Evolutionary conservation across 2,329 filamentous ascomycete species (phyloP), one percentile per base, ranked within the genome.

Genomic region (Aureobasidium zeae): DNA sequence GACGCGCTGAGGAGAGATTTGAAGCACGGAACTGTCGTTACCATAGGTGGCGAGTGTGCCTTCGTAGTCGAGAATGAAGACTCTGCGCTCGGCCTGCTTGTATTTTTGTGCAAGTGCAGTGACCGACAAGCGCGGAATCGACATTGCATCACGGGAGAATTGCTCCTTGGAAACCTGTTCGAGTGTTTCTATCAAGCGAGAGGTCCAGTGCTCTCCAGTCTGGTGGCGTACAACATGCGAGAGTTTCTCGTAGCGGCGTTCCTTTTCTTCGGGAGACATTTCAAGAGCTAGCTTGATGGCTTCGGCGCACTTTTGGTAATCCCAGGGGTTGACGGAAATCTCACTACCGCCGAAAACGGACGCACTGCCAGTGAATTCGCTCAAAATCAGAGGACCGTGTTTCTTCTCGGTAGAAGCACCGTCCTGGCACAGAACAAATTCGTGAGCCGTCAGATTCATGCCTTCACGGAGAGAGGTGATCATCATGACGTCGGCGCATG

Each of bases 391-490:
- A 1, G 87, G 88, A 2, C 86, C 86, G 56, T 91, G 79, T 63
- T 86, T 88, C 67, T 87, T 87, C 63, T 86, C 84, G 49, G 76
- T 66, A 39, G 73, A 71, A 52, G 76, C 76, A 29, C 88, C 88
- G 56, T 96, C 89, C 58, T 96, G 89, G 57, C 88, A 95, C 52
- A 86, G 85, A 24, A 95, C 75, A 57, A 87, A 96, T 60, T 96
- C 89, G 59, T 96, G 91, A 5, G 84, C 88, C 0, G 89, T 95
- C 45, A 96, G 66, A 59, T 95, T 96, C 91, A 96, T 96, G 50
- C 89, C 89, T 61, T 96, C 89, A 41, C 91, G 86, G 54, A 96
- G 79, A 58, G 86, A 93, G 2, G 89, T 93, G 56, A 96, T 91
- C 77, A 95, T 91, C 37, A 96, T 70, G 2, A 83, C 84, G 64